phyloP scores from a whole-genome alignment of 164 flowering plant genomes.

The Vitis labrusca region DNA sequence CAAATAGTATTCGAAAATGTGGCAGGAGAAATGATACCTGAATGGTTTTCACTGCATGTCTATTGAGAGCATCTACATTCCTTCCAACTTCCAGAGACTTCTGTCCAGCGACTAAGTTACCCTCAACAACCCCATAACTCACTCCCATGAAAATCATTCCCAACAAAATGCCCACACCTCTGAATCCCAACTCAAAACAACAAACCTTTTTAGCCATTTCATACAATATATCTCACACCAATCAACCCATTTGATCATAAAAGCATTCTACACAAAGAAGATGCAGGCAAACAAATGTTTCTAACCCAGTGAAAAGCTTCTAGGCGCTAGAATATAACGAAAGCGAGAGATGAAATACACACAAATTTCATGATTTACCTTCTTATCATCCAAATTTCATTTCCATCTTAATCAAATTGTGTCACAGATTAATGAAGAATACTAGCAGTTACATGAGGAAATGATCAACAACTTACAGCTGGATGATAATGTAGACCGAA shows the following conservation, averaged over 20 bases:
- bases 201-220: neutral
- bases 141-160: neutral
- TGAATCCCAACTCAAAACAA: neutral
- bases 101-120: neutral
- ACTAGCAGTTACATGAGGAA: no score
- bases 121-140: conserved; percentile 2
- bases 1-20: no score
- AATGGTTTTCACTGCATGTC: neutral
- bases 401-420: neutral
- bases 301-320: no score
- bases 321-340: no score
- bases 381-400: conserved; percentile 18
- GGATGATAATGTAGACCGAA: no score
- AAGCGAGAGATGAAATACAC: neutral
- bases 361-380: conserved; percentile 23
- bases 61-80: conserved; percentile 7
- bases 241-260: neutral
- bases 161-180: conserved; percentile 6
- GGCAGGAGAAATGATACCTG: conserved; percentile 1
- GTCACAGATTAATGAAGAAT: no score
- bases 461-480: no score
- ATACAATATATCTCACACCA: neutral
- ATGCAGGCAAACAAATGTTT: neutral
- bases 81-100: conserved; percentile 12
- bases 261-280: no score